Conservation (phyloP, 2,329 filamentous ascomycete species). For the Bipolaris cookei region DNA sequence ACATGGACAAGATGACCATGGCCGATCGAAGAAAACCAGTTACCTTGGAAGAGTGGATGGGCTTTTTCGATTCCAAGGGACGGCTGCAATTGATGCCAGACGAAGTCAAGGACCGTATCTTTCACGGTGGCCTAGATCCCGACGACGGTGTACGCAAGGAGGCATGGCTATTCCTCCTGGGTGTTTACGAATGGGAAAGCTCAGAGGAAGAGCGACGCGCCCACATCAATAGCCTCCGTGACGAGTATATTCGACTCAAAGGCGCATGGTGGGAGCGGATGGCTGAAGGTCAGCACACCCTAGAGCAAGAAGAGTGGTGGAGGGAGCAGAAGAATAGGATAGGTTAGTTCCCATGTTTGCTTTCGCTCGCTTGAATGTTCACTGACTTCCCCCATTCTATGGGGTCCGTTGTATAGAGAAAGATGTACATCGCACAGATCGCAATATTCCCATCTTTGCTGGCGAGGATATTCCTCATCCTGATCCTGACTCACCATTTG, state of each 20-base stretch:
- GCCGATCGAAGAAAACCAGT: conserved; percentile 79
- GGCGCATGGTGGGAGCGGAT: conserved; percentile 95
- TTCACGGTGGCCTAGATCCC: conserved; percentile 87
- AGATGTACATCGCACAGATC: conserved; percentile 96
- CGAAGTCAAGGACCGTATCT: conserved; percentile 96
- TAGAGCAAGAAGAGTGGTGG: conserved; percentile 93
- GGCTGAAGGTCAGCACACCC: conserved; percentile 78
- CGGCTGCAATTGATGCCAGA: conserved; percentile 79
- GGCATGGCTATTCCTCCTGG: conserved; percentile 93
- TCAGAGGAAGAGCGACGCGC: conserved; percentile 83
- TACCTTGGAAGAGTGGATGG: conserved; percentile 85
- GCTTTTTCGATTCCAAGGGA: conserved; percentile 83
- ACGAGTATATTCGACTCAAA: conserved; percentile 94
- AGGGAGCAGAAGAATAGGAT: conserved; percentile 91
- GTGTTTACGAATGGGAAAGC: conserved; percentile 92
- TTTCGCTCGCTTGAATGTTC: conserved; percentile 12
- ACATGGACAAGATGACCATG: conserved; percentile 75
- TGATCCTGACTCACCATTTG: conserved; percentile 93
- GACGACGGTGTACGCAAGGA: conserved; percentile 95
- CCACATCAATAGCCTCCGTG: conserved; percentile 81
- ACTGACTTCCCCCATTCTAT: conserved; percentile 60
- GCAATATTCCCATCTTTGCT: conserved; percentile 90
- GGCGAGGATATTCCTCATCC: conserved; percentile 97
- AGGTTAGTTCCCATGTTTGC: conserved; percentile 65
- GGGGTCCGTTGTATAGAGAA: conserved; percentile 76